Conservation (phyloP, 768 basidiomycete species). For the Mycena floridula region DNA sequence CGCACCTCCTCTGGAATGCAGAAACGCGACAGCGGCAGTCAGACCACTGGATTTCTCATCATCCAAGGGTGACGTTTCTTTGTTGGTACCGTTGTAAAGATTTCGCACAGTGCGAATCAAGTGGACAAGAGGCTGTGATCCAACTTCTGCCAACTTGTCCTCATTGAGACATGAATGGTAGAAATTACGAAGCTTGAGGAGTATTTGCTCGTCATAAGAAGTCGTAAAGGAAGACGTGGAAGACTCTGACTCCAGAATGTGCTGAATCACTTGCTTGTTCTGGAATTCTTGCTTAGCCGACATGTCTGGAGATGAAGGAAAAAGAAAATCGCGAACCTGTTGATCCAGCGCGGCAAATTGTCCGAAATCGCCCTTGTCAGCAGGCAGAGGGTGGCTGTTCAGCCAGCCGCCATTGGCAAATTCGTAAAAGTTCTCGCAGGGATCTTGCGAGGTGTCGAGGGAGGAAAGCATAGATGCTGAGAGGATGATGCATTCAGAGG, state of each 20-base stretch:
- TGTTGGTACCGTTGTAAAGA: constrained; percentile 51
- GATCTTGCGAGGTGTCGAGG: constrained; percentile 78
- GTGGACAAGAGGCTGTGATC: constrained; percentile 61
- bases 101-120: constrained; percentile 57
- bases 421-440: constrained; percentile 93
- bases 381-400: constrained; percentile 74
- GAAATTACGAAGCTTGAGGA: constrained; percentile 61
- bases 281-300: too few relatives aligned
- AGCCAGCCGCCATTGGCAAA: constrained; percentile 91
- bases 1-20: constrained; percentile 75
- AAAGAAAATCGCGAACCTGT: too few relatives aligned
- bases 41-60: constrained; percentile 42
- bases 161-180: constrained; percentile 84
- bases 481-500: constrained; percentile 73
- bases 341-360: constrained; percentile 67
- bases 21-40: constrained; percentile 77
- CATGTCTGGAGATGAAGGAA: too few relatives aligned
- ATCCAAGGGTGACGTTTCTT: constrained; percentile 23
- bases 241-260: constrained; percentile 52
- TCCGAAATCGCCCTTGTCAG: constrained; percentile 71
- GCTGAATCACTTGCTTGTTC: constrained; percentile 74
- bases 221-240: constrained; percentile 25
- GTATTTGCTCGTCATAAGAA: constrained; percentile 48
- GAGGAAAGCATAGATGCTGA: constrained; percentile 78
- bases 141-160: constrained; percentile 65